These are phyloP conservation scores for Lasiosphaeriaceae sp. DNA, from an alignment of 495 filamentous ascomycete species.

Conservation along the genomic window DNA sequence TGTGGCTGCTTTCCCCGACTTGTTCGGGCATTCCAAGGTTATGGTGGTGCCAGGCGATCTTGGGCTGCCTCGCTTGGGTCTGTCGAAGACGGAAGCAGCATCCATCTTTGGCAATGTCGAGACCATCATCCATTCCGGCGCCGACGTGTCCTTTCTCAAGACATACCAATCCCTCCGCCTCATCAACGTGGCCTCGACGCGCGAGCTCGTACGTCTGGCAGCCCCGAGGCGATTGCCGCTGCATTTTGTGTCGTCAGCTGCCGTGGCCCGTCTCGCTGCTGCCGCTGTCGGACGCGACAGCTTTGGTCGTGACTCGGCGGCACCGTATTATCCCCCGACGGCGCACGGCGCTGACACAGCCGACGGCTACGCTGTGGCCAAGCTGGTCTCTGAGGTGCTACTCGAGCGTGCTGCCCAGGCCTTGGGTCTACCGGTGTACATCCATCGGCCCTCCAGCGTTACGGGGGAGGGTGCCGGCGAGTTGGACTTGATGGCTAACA, in stretches of 20 bases:
- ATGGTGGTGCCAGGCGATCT: constrained; percentile 36
- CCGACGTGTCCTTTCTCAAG: constrained; percentile 47
- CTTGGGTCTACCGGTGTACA: background rate
- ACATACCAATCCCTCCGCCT: constrained; percentile 39
- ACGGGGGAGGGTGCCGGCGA: constrained; percentile 2
- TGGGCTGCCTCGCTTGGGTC: constrained; percentile 38
- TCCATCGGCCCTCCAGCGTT: background rate
- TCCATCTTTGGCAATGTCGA: constrained; percentile 33
- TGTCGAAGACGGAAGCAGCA: constrained; percentile 21
- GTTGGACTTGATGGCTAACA: constrained; percentile 2
- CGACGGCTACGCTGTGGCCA: background rate
- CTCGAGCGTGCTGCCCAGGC: background rate
- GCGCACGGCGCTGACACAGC: background rate
- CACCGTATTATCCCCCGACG: background rate
- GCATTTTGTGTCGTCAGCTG: background rate
- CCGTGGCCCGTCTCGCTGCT: background rate
- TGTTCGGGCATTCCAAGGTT: constrained; percentile 32
- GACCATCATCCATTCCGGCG: constrained; percentile 50
- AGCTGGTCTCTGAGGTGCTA: background rate
- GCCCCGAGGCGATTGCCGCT: background rate
- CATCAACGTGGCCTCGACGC: constrained; percentile 43
- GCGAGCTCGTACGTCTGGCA: background rate
- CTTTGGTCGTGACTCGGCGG: background rate
- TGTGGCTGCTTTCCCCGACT: constrained; percentile 13
- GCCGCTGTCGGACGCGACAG: background rate